A percentile compares a stretch with the other conserved stretches of the same genome.
Evolutionary conservation across 2,329 filamentous ascomycete species (phyloP).

Genomic region (Pseudopithomyces chartarum): DNA sequence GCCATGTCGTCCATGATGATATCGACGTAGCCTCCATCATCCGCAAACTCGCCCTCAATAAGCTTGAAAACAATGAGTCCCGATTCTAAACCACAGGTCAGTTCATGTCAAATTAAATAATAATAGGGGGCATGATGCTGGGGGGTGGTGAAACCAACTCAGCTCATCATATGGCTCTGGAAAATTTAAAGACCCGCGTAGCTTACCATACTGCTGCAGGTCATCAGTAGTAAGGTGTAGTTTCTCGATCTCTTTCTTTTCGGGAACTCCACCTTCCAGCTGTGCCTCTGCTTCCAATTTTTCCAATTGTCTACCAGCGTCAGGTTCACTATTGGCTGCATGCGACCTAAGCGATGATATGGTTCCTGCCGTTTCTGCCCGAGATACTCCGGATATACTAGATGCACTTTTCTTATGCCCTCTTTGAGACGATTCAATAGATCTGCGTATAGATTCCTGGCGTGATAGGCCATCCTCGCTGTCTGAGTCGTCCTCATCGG

Average conservation of each 20-base stretch:
- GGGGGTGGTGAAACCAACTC: constrained; percentile 30
- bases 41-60: constrained; percentile 83
- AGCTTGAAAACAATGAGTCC: constrained; percentile 94
- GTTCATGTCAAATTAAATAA: constrained; percentile 24
- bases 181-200: constrained; percentile 18
- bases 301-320: constrained; percentile 52
- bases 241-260: constrained; percentile 70
- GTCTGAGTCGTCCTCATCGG: constrained; percentile 73
- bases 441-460: constrained; percentile 25
- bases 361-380: constrained; percentile 45
- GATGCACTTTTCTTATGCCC: constrained; percentile 25
- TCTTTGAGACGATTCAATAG: constrained; percentile 16
- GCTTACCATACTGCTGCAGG: constrained; percentile 73
- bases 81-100: constrained; percentile 65
- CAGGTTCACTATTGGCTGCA: constrained; percentile 37
- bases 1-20: constrained; percentile 93
- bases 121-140: constrained; percentile 20
- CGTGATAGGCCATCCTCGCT: constrained; percentile 28
- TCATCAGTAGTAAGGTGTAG: constrained; percentile 79
- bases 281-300: constrained; percentile 54
- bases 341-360: constrained; percentile 46
- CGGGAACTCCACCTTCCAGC: constrained; percentile 53
- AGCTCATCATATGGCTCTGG: constrained; percentile 23
- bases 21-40: constrained; percentile 78
- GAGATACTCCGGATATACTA: constrained; percentile 24